phyloP scores from a whole-genome alignment of 2,329 filamentous ascomycete genomes.

The Pseudogymnoascus destructans region DNA sequence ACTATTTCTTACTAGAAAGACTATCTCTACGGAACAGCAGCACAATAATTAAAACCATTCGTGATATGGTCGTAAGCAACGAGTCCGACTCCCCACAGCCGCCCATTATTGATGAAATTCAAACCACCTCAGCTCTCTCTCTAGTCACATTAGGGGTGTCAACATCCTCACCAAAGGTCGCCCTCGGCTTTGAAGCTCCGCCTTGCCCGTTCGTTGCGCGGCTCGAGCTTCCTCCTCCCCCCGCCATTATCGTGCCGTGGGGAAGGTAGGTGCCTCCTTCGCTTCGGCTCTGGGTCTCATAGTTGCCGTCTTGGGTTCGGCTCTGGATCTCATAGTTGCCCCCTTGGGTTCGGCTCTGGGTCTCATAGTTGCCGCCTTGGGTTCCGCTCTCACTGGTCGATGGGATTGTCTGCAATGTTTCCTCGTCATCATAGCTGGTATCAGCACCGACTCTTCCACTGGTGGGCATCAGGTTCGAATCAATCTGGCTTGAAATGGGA shows the following conservation, averaged over 20 bases:
- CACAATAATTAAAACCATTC: not conserved
- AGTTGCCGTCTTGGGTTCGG: not conserved
- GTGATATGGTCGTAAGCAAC: not conserved
- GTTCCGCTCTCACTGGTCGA: not conserved
- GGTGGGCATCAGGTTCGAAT: constrained; percentile 11
- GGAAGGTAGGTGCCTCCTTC: not conserved
- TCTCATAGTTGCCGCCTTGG: not conserved
- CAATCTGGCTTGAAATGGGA: not conserved
- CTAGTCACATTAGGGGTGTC: not conserved
- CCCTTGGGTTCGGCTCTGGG: not conserved
- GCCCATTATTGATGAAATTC: constrained; percentile 2
- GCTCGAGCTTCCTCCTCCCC: not conserved
- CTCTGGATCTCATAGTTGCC: not conserved
- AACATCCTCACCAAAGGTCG: not conserved
- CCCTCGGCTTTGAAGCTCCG: not conserved
- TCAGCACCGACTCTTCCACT: not conserved
- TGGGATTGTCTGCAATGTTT: not conserved
- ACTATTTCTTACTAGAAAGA: constrained; percentile 1
- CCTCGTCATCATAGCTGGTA: not conserved
- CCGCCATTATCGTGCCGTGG: not conserved
- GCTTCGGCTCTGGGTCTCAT: not conserved
- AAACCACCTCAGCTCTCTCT: constrained; percentile 2
- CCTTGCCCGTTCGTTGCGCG: not conserved
- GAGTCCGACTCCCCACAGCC: not conserved
- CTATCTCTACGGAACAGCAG: not conserved